These are phyloP conservation scores for Monilinia laxa DNA, from an alignment of 2,329 filamentous ascomycete genomes.

Conservation along the genomic window DNA sequence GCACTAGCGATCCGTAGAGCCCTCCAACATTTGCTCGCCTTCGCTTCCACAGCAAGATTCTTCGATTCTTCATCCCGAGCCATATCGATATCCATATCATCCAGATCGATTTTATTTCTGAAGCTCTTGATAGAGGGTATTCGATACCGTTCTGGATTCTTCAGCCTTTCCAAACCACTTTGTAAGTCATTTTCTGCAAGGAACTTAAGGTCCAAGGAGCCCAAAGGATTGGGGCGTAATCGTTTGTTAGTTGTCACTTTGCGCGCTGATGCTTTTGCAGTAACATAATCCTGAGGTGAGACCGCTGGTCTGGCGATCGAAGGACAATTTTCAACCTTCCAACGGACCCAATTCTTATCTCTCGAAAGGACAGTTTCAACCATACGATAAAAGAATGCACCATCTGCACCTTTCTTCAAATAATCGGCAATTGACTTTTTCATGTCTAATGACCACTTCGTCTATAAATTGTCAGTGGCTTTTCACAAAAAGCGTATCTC, in stretches of 20 bases:
- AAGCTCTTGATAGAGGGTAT: conserved; percentile 71
- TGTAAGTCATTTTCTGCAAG: conserved; percentile 64
- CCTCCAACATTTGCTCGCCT: conserved; percentile 88
- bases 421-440: conserved; percentile 79
- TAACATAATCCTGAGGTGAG: conserved; percentile 64
- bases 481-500: neutral
- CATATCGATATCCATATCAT: conserved; percentile 85
- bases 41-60: conserved; percentile 63
- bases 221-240: conserved; percentile 66
- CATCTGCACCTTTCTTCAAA: conserved; percentile 75
- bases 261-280: conserved; percentile 65
- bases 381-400: conserved; percentile 93
- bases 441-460: conserved; percentile 80
- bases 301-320: conserved; percentile 77
- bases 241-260: conserved; percentile 70
- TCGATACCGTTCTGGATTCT: conserved; percentile 61
- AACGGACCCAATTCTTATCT: conserved; percentile 98
- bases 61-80: conserved; percentile 61
- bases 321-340: conserved; percentile 94
- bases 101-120: conserved; percentile 69
- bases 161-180: conserved; percentile 67
- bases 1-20: conserved; percentile 77
- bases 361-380: conserved; percentile 92
- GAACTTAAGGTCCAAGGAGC: conserved; percentile 75
- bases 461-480: conserved; percentile 46